Conservation (phyloP, 2,329 filamentous ascomycete species). For the Alternaria panax region DNA sequence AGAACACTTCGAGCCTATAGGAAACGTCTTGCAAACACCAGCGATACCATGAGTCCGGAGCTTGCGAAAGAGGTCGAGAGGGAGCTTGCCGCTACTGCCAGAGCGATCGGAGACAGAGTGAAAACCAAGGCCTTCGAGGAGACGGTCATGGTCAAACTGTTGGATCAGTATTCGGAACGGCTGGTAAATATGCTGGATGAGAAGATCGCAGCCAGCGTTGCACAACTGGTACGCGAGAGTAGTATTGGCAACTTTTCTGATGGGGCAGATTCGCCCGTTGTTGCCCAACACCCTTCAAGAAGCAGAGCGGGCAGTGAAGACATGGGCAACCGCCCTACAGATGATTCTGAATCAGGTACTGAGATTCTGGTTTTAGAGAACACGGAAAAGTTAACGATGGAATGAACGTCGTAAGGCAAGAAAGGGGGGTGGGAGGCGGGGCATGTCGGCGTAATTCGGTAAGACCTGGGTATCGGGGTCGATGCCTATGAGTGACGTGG, state of each 20-base stretch:
- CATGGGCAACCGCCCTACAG: not conserved
- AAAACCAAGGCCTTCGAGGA: slow-evolving; percentile 54
- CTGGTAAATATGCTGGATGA: slow-evolving; percentile 76
- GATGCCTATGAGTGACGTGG: slow-evolving; percentile 5
- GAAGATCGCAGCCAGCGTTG: slow-evolving; percentile 62
- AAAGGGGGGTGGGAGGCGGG: not conserved
- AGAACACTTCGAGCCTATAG: slow-evolving; percentile 65
- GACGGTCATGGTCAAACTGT: slow-evolving; percentile 60
- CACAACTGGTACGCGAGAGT: slow-evolving; percentile 44
- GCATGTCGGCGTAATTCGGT: not conserved
- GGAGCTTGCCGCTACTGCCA: slow-evolving; percentile 61
- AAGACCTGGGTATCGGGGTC: not conserved
- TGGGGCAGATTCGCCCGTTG: slow-evolving; percentile 21
- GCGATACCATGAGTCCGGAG: slow-evolving; percentile 55
- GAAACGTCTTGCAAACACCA: slow-evolving; percentile 62
- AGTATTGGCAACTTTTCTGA: slow-evolving; percentile 40
- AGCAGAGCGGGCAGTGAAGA: slow-evolving; percentile 15
- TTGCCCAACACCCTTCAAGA: slow-evolving; percentile 14
- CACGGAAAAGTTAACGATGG: slow-evolving; percentile 17
- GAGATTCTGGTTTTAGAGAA: slow-evolving; percentile 16
- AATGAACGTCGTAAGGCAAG: slow-evolving; percentile 14
- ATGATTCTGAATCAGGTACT: slow-evolving; percentile 12
- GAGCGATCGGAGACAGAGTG: slow-evolving; percentile 54
- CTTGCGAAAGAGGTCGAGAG: slow-evolving; percentile 63
- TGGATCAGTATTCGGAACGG: slow-evolving; percentile 78